Evolutionary conservation across 2,329 filamentous ascomycete species (phyloP).

Genomic region (Penicillium sp.): DNA sequence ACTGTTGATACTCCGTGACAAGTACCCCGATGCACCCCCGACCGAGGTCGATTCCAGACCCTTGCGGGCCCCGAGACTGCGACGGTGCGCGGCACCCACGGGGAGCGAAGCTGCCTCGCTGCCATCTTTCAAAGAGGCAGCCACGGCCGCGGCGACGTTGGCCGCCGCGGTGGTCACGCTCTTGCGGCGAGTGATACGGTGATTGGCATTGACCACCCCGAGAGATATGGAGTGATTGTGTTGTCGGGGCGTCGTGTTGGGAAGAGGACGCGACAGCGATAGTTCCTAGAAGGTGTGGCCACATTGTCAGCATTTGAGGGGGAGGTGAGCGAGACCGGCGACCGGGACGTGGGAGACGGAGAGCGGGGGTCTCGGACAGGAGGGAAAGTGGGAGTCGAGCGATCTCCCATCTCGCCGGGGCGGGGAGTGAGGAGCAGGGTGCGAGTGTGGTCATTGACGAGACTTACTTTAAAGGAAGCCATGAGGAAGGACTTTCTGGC

Average conservation of each 20-base stretch:
- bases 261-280: slow-evolving; percentile 60
- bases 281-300: slow-evolving; percentile 28
- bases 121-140: slow-evolving; percentile 65
- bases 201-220: slow-evolving; percentile 68
- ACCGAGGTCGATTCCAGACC: slow-evolving; percentile 62
- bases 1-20: slow-evolving; percentile 36
- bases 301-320: slow-evolving; percentile 20
- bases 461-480: slow-evolving; percentile 38
- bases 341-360: background rate
- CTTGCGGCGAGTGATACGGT: slow-evolving; percentile 88
- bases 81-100: slow-evolving; percentile 49
- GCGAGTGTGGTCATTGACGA: background rate
- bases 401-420: no score
- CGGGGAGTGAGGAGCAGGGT: no score
- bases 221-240: slow-evolving; percentile 78
- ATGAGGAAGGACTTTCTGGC: slow-evolving; percentile 30
- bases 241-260: slow-evolving; percentile 63
- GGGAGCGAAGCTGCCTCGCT: slow-evolving; percentile 56
- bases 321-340: background rate
- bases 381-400: background rate
- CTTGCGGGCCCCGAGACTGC: slow-evolving; percentile 38
- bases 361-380: background rate
- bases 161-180: slow-evolving; percentile 74
- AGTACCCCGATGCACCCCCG: slow-evolving; percentile 36
- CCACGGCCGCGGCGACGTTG: slow-evolving; percentile 61